A percentile compares a stretch with the other conserved stretches of the same genome.
Evolutionary conservation across 2,329 filamentous ascomycete species (phyloP).

Genomic region (Penicillium sp.): DNA sequence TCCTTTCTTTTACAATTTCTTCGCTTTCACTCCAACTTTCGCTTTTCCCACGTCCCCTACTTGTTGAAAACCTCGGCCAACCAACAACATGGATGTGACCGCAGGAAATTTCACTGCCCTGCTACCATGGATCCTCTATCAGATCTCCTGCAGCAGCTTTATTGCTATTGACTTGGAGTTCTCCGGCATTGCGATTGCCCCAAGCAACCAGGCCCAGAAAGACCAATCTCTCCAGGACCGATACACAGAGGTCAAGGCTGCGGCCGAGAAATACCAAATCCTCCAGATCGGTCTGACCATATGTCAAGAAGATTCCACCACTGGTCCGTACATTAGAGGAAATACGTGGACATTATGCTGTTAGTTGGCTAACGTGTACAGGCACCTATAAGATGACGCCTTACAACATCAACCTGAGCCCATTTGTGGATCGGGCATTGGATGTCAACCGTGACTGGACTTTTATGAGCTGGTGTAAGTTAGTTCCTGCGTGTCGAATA

Average conservation of each 20-base stretch:
- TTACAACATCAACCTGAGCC: slow-evolving; percentile 65
- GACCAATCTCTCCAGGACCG: slow-evolving; percentile 58
- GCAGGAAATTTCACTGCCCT: slow-evolving; percentile 49
- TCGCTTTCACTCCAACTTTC: not conserved
- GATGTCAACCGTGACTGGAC: slow-evolving; percentile 61
- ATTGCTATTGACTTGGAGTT: slow-evolving; percentile 67
- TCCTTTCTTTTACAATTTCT: not conserved
- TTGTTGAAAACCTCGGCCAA: not conserved
- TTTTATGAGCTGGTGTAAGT: slow-evolving; percentile 55
- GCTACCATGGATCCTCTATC: slow-evolving; percentile 57
- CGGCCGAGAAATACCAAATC: slow-evolving; percentile 63
- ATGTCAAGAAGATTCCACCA: slow-evolving; percentile 56
- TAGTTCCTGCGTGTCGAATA: not conserved
- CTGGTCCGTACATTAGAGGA: slow-evolving; percentile 3
- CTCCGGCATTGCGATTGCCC: slow-evolving; percentile 58
- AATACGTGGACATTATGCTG: not conserved
- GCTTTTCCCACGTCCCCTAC: not conserved
- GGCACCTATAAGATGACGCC: slow-evolving; percentile 59
- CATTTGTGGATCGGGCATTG: slow-evolving; percentile 53
- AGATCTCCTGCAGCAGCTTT: slow-evolving; percentile 60
- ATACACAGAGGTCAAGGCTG: slow-evolving; percentile 60
- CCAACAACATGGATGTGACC: slow-evolving; percentile 56
- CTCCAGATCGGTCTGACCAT: slow-evolving; percentile 67
- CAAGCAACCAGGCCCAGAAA: slow-evolving; percentile 35
- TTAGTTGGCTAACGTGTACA: slow-evolving; percentile 13